Percentiles rank a stretch among this genome's conserved stretches.
Evolutionary conservation across 169 alveolate genomes (phyloP).

Genomic region (Plasmodium chabaudi): DNA sequence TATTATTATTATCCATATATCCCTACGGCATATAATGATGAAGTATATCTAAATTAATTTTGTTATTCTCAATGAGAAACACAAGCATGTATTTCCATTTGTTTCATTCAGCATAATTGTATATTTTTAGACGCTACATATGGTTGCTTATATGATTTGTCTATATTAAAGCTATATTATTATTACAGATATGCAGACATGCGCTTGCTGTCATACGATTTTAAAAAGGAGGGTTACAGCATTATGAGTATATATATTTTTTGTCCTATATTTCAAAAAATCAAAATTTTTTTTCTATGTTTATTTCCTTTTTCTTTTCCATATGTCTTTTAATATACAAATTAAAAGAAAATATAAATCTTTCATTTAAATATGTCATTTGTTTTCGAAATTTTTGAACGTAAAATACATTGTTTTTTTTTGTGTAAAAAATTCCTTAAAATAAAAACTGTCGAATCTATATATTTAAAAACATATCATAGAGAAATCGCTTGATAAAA

Average conservation of each 20-base stretch:
- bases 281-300: not conserved
- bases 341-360: slow-evolving; percentile 2
- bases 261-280: too few relatives aligned
- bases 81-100: not conserved
- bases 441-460: too few relatives aligned
- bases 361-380: slow-evolving; percentile 2
- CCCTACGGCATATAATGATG: slow-evolving; percentile 28
- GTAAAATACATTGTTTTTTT: not conserved
- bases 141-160: not conserved
- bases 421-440: not conserved
- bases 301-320: slow-evolving; percentile 1
- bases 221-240: too few relatives aligned
- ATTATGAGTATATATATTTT: too few relatives aligned
- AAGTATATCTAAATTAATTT: slow-evolving; percentile 35
- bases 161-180: not conserved
- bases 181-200: too few relatives aligned
- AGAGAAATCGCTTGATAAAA: too few relatives aligned
- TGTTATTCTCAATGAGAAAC: not conserved
- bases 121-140: not conserved
- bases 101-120: not conserved
- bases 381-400: not conserved
- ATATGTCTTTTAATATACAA: not conserved
- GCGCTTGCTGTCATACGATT: too few relatives aligned
- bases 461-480: too few relatives aligned
- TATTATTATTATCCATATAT: slow-evolving; percentile 50